phyloP scores from a whole-genome alignment of 257 asterid genomes.

The Lantana camara region DNA sequence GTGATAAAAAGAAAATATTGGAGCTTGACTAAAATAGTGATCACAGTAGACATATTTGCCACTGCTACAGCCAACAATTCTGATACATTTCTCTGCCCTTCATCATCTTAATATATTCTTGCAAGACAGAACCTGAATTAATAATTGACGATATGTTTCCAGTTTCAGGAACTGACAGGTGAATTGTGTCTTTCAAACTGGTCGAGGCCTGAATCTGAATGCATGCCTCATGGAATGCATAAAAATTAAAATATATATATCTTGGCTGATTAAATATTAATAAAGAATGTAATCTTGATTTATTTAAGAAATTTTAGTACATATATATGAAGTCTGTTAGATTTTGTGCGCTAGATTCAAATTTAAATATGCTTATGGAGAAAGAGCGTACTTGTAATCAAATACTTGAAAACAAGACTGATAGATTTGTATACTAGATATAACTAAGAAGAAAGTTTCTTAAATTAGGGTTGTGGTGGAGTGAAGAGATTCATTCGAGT shows the following conservation, averaged over 20 bases:
- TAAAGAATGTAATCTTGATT: background rate
- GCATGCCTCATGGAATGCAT: too few relatives aligned
- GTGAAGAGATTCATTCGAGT: too few relatives aligned
- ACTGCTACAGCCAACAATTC: constrained; percentile 48
- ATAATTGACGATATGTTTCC: constrained; percentile 35
- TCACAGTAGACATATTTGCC: constrained; percentile 40
- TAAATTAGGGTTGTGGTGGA: too few relatives aligned
- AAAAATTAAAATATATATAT: too few relatives aligned
- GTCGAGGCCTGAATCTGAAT: background rate
- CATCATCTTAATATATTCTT: constrained; percentile 11
- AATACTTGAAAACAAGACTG: too few relatives aligned
- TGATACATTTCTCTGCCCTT: constrained; percentile 31
- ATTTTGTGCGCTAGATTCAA: too few relatives aligned
- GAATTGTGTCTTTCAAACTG: constrained; percentile 32
- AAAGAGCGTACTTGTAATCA: too few relatives aligned
- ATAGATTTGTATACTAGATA: too few relatives aligned
- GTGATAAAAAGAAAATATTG: constrained; percentile 22
- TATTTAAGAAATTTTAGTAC: background rate
- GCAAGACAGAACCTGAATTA: too few relatives aligned
- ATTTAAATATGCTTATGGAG: too few relatives aligned
- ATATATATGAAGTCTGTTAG: too few relatives aligned
- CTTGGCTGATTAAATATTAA: background rate
- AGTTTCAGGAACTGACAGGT: constrained; percentile 18
- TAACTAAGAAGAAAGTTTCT: too few relatives aligned
- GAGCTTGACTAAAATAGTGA: constrained; percentile 45